These are phyloP conservation scores for Auxenochlorella pyrenoidosa DNA, from an alignment of 139 green algal genomes.

Conservation along the genomic window DNA sequence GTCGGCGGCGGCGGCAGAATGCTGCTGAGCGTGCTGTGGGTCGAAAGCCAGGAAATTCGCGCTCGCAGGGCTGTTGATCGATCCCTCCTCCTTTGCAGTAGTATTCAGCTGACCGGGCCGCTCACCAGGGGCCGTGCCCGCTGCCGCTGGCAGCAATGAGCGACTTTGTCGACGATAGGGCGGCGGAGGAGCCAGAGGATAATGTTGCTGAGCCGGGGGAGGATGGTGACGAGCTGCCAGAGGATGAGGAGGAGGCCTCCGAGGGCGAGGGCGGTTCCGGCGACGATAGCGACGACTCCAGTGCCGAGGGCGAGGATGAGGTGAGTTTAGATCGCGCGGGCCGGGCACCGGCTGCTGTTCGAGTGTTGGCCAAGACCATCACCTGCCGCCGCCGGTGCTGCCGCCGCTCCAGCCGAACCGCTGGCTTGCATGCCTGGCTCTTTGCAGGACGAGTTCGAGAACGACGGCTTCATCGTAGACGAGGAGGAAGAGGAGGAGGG, in stretches of 20 bases:
- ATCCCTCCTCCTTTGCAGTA: neutral
- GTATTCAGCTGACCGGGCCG: too few relatives aligned
- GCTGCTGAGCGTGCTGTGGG: too few relatives aligned
- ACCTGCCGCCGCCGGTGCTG: neutral
- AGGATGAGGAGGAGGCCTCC: slow-evolving; percentile 13
- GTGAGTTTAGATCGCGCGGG: neutral
- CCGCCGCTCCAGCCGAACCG: neutral
- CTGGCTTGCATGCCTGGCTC: neutral
- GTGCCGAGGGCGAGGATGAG: slow-evolving; percentile 6
- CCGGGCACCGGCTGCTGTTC: neutral
- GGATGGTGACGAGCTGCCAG: neutral
- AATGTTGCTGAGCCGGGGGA: neutral
- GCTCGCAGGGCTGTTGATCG: neutral
- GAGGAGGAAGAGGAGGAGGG: slow-evolving; percentile 35
- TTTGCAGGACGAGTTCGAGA: slow-evolving; percentile 31
- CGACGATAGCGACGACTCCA: neutral
- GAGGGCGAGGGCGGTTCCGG: slow-evolving; percentile 22
- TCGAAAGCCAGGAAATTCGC: neutral
- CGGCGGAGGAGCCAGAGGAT: slow-evolving; percentile 20
- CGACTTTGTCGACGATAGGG: slow-evolving; percentile 31
- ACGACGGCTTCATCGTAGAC: slow-evolving; percentile 35
- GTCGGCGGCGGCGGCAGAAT: too few relatives aligned
- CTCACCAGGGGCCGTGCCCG: too few relatives aligned
- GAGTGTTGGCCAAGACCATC: neutral
- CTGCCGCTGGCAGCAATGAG: neutral